These are phyloP conservation scores for Cyanidioschyzon merolae DNA, from an alignment of 23 red algal genomes.

Conservation along the genomic window DNA sequence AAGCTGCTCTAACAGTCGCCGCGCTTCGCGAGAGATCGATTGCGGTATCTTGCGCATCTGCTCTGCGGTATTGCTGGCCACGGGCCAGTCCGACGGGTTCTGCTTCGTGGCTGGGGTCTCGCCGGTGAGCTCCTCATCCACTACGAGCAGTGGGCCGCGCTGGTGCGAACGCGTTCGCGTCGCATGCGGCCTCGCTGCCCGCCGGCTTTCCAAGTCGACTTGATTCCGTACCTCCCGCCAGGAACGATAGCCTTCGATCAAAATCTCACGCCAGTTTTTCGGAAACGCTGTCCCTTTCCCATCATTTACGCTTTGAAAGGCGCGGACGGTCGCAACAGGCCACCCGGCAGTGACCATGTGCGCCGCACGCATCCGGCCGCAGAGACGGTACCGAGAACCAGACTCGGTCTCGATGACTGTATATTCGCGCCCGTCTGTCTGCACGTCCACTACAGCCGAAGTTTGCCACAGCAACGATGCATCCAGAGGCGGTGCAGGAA, in stretches of 20 bases:
- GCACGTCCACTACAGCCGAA: background rate
- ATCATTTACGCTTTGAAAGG: background rate
- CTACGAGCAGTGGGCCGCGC: background rate
- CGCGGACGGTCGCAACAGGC: background rate
- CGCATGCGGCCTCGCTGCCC: background rate
- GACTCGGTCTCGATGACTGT: background rate
- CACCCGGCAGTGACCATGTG: slow-evolving; percentile 1
- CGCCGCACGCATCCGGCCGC: background rate
- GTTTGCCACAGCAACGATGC: background rate
- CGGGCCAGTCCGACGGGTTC: background rate
- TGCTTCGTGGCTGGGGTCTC: background rate
- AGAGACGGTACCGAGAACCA: background rate
- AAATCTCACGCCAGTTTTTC: background rate
- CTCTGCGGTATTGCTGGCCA: background rate
- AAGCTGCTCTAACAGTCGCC: slow-evolving; percentile 8
- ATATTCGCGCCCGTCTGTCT: background rate
- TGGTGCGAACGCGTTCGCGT: background rate
- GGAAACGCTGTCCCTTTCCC: slow-evolving; percentile 8
- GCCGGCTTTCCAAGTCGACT: background rate
- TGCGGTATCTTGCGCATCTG: background rate
- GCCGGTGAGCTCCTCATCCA: background rate
- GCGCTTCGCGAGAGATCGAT: background rate
- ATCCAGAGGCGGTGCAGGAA: background rate
- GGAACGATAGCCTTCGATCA: background rate
- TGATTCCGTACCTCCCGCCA: background rate